Evolutionary conservation across 306 rosid species (phyloP), one percentile per base, ranked within the genome.

Genomic region (Crataegus laevigata): DNA sequence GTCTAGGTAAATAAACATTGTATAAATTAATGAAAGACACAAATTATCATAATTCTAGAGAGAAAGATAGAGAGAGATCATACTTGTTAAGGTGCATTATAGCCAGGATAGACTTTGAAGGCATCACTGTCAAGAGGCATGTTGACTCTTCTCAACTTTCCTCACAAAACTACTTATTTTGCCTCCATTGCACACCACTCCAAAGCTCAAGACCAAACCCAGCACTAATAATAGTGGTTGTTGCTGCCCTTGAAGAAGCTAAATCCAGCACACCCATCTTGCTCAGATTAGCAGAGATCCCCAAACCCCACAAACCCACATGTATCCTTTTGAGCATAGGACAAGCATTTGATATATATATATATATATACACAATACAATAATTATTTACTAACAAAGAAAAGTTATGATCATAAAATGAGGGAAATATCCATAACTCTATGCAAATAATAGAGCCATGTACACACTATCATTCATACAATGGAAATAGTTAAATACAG

Each of bases 1-100:
- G n/a, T n/a, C n/a, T n/a, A n/a, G n/a, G n/a, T n/a, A n/a, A n/a
- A n/a, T 42, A 9, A 42, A 42, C 45, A 3, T n/a, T n/a, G n/a
- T n/a, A 10, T 42, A 1, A 42, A 60, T n/a, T n/a, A 60, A 60
- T 21, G 5, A 25, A 25, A 60, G 66, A 60, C 36, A 60, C n/a
- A 60, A 60, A 12, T 19, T 26, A 60, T 15, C 67, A 6, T 29
- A 29, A 62, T 62, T 60, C 40, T 29, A 12, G 42, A 63, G 50
- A 13, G 50, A 43, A 17, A 43, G 50, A 43, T 17, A 43, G 14
- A 36, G 42, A 65, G 51, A 43, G 36, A 22, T 13, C 25, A 63
- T 76, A 85, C 91, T 82, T 90, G 90, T 77, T 87, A 89, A 62
- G 96, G 96, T 60, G 89, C 90, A 62, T 90, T 87, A 38, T 77